phyloP scores from a whole-genome alignment of 306 rosid genomes.

The Dicorynia guianensis region DNA sequence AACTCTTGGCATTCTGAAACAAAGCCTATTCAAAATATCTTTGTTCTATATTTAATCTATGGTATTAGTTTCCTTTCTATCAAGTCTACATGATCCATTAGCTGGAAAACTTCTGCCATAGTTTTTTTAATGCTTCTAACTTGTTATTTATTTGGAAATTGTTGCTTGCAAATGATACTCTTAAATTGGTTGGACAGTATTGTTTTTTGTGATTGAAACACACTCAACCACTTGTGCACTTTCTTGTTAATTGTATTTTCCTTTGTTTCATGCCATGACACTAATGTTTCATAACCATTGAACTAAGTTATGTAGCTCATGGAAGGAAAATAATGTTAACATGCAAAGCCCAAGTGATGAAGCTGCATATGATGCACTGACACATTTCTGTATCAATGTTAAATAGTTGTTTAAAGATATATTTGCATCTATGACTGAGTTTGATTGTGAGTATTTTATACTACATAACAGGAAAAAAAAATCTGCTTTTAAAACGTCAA shows the following conservation, averaged over 20 bases:
- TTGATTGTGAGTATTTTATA: neutral
- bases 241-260: neutral
- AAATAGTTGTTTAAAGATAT: neutral
- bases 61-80: neutral
- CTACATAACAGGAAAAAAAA: neutral
- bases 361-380: neutral
- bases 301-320: neutral
- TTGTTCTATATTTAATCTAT: conserved; percentile 13
- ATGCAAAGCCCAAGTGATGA: neutral
- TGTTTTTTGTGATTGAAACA: neutral
- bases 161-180: neutral
- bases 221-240: neutral
- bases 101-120: conserved; percentile 4
- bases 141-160: neutral
- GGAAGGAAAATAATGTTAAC: neutral
- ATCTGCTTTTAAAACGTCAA: neutral
- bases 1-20: conserved; percentile 94
- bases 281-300: neutral
- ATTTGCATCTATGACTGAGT: neutral
- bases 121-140: neutral
- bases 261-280: neutral
- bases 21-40: conserved; percentile 24
- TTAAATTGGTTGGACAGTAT: neutral
- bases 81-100: neutral
- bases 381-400: neutral